Conservation (phyloP, 2,329 filamentous ascomycete genomes). For the Delphinella strobiligena region DNA sequence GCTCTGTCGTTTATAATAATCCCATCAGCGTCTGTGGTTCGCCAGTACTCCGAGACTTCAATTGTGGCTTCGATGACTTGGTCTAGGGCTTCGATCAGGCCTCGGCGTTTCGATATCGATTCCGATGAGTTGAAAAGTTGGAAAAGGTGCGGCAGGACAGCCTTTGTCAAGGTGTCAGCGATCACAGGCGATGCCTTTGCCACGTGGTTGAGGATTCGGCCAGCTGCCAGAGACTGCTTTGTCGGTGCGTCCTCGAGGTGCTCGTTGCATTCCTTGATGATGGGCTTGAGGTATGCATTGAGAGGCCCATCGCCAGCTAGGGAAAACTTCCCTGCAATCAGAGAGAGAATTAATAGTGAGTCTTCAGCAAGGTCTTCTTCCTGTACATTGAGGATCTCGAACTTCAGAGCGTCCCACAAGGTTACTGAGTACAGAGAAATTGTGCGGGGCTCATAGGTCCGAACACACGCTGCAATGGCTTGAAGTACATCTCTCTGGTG, state of each 20-base stretch:
- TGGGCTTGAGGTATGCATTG: constrained; percentile 44
- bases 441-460: constrained; percentile 46
- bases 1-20: constrained; percentile 11
- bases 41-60: constrained; percentile 45
- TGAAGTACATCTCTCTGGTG: constrained; percentile 48
- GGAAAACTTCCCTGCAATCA: constrained; percentile 45
- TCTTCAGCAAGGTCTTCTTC: constrained; percentile 53
- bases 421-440: constrained; percentile 52
- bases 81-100: constrained; percentile 48
- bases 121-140: constrained; percentile 49
- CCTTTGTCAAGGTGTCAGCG: constrained; percentile 43
- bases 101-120: constrained; percentile 50
- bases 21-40: constrained; percentile 16
- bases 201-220: constrained; percentile 46
- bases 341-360: constrained; percentile 42
- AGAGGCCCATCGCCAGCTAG: constrained; percentile 34
- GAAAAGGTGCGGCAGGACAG: constrained; percentile 45
- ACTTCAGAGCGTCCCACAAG: constrained; percentile 57
- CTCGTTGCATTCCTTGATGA: constrained; percentile 56
- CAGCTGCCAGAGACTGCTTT: constrained; percentile 54
- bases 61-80: constrained; percentile 47
- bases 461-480: constrained; percentile 47
- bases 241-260: constrained; percentile 57
- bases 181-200: constrained; percentile 43
- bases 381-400: constrained; percentile 54